These are phyloP conservation scores for Suillus bovinus DNA, from an alignment of 768 basidiomycete species.

Conservation along the genomic window DNA sequence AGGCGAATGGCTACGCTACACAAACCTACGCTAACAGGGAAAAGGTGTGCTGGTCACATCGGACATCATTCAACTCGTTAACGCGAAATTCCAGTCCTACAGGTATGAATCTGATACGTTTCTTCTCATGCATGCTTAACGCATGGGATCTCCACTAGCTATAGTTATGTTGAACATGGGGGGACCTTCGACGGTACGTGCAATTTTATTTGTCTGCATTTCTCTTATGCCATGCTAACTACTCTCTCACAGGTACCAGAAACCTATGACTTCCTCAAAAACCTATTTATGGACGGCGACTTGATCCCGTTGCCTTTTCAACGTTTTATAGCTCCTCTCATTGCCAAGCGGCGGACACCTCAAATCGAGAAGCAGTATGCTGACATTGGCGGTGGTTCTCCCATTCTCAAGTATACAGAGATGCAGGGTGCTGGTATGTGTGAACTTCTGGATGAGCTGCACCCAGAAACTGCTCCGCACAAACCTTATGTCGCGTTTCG, in stretches of 20 bases:
- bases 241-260: conserved; percentile 68
- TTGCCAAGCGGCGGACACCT: conserved; percentile 88
- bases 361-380: conserved; percentile 93
- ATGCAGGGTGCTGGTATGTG: conserved; percentile 91
- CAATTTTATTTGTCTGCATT: conserved; percentile 2
- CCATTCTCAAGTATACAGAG: conserved; percentile 88
- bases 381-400: conserved; percentile 95
- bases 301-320: conserved; percentile 96
- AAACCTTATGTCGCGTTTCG: conserved; percentile 96
- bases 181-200: conserved; percentile 84
- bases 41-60: conserved; percentile 40
- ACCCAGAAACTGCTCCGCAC: conserved; percentile 91
- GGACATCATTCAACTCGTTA: conserved; percentile 12
- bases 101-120: conserved; percentile 40
- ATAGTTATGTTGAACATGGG: conserved; percentile 99
- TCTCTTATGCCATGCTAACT: conserved; percentile 4
- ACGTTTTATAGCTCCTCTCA: conserved; percentile 79
- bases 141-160: conserved; percentile 43
- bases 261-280: conserved; percentile 89
- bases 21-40: conserved; percentile 37
- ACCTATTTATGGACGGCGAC: conserved; percentile 89
- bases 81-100: conserved; percentile 50
- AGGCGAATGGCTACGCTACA: conserved; percentile 47
- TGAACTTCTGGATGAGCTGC: conserved; percentile 88
- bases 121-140: conserved; percentile 15